Conservation (phyloP, 78 protist species). For the Polysphondylium violaceum region DNA sequence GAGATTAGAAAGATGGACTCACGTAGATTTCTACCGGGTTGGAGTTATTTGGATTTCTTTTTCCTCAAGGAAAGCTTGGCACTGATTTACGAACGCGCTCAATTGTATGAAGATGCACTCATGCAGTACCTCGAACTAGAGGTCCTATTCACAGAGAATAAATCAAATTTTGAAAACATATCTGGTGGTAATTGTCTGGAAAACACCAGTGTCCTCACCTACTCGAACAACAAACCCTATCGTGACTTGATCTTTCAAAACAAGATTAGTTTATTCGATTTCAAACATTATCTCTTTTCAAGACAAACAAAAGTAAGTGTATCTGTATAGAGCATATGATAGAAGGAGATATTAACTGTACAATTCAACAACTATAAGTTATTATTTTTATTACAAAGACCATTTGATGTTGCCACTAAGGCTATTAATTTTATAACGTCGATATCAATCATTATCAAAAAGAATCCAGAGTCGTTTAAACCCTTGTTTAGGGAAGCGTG, state of each 20-base stretch:
- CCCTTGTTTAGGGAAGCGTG: conserved; percentile 59
- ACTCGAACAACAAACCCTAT: too few species aligned
- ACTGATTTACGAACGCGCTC: conserved; percentile 70
- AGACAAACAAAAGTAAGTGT: conserved; percentile 50
- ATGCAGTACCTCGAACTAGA: conserved; percentile 75
- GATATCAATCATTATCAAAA: conserved; percentile 4
- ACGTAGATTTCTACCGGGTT: conserved; percentile 45
- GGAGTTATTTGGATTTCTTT: conserved; percentile 66
- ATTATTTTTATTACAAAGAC: conserved; percentile 45
- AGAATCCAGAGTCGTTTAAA: neutral
- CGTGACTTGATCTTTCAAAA: conserved; percentile 41
- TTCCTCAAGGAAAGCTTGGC: conserved; percentile 72
- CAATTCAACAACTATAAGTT: too few species aligned
- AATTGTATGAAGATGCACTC: conserved; percentile 63
- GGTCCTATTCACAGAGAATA: conserved; percentile 40
- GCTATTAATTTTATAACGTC: conserved; percentile 47
- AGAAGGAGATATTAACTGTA: neutral
- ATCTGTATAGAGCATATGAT: neutral
- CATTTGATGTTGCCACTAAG: conserved; percentile 51
- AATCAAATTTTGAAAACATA: conserved; percentile 22
- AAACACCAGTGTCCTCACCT: neutral
- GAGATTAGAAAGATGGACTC: conserved; percentile 68
- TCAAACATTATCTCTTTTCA: conserved; percentile 62
- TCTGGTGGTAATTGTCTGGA: neutral
- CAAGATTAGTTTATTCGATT: conserved; percentile 67